phyloP scores from a whole-genome alignment of 2,329 filamentous ascomycete genomes.

The Salinomyces thailandicus region DNA sequence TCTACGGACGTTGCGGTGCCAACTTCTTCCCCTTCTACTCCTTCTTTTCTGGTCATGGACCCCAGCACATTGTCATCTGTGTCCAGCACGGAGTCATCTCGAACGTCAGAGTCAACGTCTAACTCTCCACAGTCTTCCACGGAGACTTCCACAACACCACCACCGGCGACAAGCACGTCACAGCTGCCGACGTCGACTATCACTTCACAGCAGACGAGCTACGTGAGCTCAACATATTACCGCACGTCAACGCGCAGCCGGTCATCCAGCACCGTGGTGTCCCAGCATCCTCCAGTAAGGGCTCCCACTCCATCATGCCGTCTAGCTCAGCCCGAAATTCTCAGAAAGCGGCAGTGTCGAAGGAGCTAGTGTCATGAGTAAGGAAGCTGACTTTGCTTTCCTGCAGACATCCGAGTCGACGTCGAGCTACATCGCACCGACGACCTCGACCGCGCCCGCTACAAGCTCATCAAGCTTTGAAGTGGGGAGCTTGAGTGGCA shows the following conservation, averaged over 20 bases:
- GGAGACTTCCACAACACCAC: background rate
- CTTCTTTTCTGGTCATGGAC: background rate
- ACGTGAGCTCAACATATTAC: conserved; percentile 19
- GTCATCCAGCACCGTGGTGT: conserved; percentile 16
- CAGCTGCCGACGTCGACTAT: background rate
- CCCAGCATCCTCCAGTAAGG: conserved; percentile 22
- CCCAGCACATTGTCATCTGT: conserved; percentile 3
- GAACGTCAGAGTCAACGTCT: conserved; percentile 8
- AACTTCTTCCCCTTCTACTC: conserved; percentile 8
- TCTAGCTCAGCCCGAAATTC: too few species aligned
- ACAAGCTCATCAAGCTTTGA: conserved; percentile 6
- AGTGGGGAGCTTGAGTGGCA: conserved; percentile 7
- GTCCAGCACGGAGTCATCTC: conserved; percentile 5
- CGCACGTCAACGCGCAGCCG: conserved; percentile 17
- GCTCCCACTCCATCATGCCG: conserved; percentile 15
- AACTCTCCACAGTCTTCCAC: conserved; percentile 7
- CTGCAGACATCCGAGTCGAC: conserved; percentile 7
- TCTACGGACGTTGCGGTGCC: conserved; percentile 6
- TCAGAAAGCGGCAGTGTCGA: too few species aligned
- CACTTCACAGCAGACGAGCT: conserved; percentile 11
- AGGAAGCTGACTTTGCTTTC: background rate
- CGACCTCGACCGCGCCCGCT: conserved; percentile 9
- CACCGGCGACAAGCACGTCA: background rate
- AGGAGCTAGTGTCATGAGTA: background rate
- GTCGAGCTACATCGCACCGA: conserved; percentile 9